A percentile compares a stretch with the other conserved stretches of the same genome.
These are phyloP conservation scores for Claviceps digitariae DNA, from an alignment of 2,329 filamentous ascomycete species.

Conservation along the genomic window DNA sequence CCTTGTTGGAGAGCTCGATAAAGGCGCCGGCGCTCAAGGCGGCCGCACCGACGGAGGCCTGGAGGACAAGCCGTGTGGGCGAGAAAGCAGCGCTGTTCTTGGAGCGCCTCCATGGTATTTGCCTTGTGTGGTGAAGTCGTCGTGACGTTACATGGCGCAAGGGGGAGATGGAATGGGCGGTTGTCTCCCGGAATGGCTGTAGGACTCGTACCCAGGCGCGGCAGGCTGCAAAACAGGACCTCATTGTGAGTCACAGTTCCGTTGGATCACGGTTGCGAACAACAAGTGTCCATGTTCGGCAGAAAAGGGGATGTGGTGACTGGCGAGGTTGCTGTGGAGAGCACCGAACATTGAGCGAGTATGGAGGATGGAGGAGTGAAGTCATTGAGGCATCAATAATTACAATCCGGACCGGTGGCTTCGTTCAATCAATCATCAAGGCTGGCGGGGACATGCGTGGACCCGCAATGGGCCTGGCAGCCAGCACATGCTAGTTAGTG, in stretches of 20 bases:
- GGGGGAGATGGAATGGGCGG: conserved; percentile 10
- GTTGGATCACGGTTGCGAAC: conserved; percentile 1
- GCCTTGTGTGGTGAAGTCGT: conserved; percentile 13
- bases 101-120: conserved; percentile 12
- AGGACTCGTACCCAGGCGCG: conserved; percentile 29
- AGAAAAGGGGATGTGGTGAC: neutral
- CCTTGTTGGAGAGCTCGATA: conserved; percentile 41
- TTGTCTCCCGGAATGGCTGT: conserved; percentile 19
- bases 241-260: conserved; percentile 27
- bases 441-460: no score
- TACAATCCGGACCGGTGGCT: no score
- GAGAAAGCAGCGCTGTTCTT: neutral
- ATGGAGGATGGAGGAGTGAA: neutral
- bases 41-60: conserved; percentile 26
- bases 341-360: neutral
- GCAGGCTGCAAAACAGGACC: conserved; percentile 27
- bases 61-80: conserved; percentile 18
- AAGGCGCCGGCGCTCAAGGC: conserved; percentile 42
- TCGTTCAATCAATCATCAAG: no score
- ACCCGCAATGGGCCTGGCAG: neutral
- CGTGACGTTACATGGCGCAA: conserved; percentile 14
- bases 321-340: neutral
- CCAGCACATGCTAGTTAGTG: neutral
- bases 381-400: neutral
- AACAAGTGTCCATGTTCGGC: conserved; percentile 10